Conservation (phyloP, 2,329 filamentous ascomycete species). For the Diaporthe velutina region DNA sequence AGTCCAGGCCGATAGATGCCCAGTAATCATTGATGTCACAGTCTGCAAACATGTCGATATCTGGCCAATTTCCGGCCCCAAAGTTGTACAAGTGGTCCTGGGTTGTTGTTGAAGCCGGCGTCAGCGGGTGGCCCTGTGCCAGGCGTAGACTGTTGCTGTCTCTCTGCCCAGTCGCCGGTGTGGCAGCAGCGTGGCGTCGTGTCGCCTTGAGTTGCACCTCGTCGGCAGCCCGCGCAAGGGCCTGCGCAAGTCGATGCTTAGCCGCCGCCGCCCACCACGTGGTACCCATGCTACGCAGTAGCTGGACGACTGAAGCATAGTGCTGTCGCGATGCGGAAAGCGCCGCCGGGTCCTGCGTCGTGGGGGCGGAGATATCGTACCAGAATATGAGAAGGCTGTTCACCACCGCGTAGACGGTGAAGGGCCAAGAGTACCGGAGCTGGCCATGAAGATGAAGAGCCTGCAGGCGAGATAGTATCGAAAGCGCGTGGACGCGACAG, state of each 20-base stretch:
- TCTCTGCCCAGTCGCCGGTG: not conserved
- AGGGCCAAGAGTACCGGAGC: not conserved
- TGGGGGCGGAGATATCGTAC: not conserved
- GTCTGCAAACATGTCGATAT: constrained; percentile 8
- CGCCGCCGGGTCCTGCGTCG: not conserved
- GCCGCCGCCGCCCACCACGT: constrained; percentile 1
- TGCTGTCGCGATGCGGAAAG: not conserved
- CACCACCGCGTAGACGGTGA: not conserved
- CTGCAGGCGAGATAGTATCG: not conserved
- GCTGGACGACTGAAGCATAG: not conserved
- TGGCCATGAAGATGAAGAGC: not conserved
- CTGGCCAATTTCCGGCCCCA: not conserved
- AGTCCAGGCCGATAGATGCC: constrained; percentile 10
- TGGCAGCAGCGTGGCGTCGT: not conserved
- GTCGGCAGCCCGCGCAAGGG: not conserved
- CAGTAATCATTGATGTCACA: constrained; percentile 8
- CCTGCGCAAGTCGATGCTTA: not conserved
- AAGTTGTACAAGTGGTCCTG: not conserved
- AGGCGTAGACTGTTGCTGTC: not conserved
- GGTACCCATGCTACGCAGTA: not conserved
- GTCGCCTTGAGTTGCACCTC: not conserved
- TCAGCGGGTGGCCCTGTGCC: not conserved
- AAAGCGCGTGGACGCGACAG: not conserved
- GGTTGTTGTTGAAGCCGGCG: not conserved
- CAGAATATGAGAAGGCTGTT: constrained; percentile 12